phyloP scores from a whole-genome alignment of 371 early-diverging fungal genomes.

The Thermomucor indicae-seudaticae region DNA sequence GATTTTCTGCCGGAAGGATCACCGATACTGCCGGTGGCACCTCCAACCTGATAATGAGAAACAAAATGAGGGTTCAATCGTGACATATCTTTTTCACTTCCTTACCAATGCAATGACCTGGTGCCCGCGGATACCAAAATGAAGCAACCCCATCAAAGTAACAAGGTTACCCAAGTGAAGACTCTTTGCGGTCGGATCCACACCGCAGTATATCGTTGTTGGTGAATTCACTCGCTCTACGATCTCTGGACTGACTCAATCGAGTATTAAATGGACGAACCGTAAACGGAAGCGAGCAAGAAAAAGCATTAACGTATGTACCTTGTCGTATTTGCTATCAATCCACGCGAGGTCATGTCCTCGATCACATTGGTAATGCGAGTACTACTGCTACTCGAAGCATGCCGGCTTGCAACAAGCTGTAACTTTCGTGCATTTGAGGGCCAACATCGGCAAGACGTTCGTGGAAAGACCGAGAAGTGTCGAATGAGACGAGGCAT shows the following conservation, averaged over 20 bases:
- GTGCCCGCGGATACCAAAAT: constrained; percentile 85
- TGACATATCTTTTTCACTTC: neutral
- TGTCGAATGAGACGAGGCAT: no score
- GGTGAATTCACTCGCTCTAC: constrained; percentile 39
- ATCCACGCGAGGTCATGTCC: no score
- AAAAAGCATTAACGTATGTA: neutral
- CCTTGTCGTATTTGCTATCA: no score
- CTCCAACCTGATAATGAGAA: constrained; percentile 62
- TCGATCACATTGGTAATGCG: no score
- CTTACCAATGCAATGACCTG: constrained; percentile 76
- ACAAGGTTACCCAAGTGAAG: constrained; percentile 91
- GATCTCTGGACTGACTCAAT: constrained; percentile 44
- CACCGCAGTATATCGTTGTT: constrained; percentile 80
- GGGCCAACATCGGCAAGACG: no score
- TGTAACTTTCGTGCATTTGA: no score
- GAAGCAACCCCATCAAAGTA: constrained; percentile 77
- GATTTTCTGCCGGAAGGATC: constrained; percentile 88
- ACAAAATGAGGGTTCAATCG: neutral
- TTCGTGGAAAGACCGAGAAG: no score
- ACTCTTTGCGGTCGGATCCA: constrained; percentile 94
- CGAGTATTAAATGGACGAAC: no score
- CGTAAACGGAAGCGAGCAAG: neutral
- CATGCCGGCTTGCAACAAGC: no score
- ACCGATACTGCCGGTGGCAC: constrained; percentile 93
- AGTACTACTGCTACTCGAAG: no score